Evolutionary conservation across 2,329 filamentous ascomycete species (phyloP), one percentile per base, ranked within the genome.

Genomic region (Endoconidiophora laricicola): DNA sequence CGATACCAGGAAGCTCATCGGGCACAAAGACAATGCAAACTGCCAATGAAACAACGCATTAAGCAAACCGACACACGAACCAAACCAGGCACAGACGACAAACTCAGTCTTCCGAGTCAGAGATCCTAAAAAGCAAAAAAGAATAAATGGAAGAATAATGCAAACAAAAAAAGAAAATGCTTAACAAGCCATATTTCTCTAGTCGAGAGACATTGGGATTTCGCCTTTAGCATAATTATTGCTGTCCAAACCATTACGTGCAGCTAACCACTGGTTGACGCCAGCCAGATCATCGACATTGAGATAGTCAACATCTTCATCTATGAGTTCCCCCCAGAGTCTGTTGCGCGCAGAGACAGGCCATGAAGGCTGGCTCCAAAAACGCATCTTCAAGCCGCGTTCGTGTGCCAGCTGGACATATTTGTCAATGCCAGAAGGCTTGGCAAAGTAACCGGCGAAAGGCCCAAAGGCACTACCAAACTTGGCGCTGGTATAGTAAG

Each of bases 401-500:
- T 52, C 56, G 50, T 77, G 73, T 6, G 51, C 46, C 20, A n/a
- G 74, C 76, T 41, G 65, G 62, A 20, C 60, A 55, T 12, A 78
- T 60, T 43, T 76, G 72, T 10, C 57, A 55, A 38, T 66, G 61
- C 38, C 61, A 65, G 20, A 55, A 56, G 24, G 72, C 56, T 56
- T 78, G 73, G 9, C 69, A 1, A 83, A 59, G 2, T 62, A 63
- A 3, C 60, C 60, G 69, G 70, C 58, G 60, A 68, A 66, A 61
- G 69, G 43, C 2, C 78, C 81, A 12, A 85, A 66, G 1, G 70
- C 60, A 3, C 61, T 58, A 16, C 61, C 63, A 58, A 84, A 79
- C 14, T 73, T 70, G 2, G 71, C 69, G 44, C 74, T 79, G 16
- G 80, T 77, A 60, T 83, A 85, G 62, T 77, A 79, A 3, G 77